Evolutionary conservation across 2,329 filamentous ascomycete species (phyloP).

Genomic region (Stemphylium lycopersici): DNA sequence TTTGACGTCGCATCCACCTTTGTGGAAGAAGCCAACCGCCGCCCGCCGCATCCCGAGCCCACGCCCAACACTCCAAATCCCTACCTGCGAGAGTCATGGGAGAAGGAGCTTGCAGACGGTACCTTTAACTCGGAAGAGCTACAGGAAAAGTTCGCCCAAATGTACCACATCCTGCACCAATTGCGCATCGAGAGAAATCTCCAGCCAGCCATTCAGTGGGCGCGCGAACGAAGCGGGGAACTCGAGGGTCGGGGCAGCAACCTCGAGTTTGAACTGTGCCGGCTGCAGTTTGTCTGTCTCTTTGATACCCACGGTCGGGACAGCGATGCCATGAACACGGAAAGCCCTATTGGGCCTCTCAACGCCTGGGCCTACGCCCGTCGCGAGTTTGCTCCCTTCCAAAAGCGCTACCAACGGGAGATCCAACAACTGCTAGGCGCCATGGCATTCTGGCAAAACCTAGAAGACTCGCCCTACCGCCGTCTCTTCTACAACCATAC

Average conservation of each 20-base stretch:
- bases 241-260: constrained; percentile 87
- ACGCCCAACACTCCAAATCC: constrained; percentile 45
- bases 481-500: constrained; percentile 74
- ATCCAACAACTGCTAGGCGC: constrained; percentile 82
- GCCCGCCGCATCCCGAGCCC: constrained; percentile 51
- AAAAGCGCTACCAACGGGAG: constrained; percentile 75
- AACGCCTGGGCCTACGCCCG: constrained; percentile 79
- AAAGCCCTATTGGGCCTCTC: constrained; percentile 54
- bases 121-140: constrained; percentile 69
- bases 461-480: constrained; percentile 78
- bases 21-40: constrained; percentile 69
- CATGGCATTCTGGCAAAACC: constrained; percentile 78
- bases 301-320: constrained; percentile 56
- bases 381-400: constrained; percentile 75
- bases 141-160: constrained; percentile 81
- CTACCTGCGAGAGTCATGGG: constrained; percentile 42
- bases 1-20: constrained; percentile 89
- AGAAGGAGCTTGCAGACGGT: constrained; percentile 58
- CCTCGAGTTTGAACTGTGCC: constrained; percentile 91
- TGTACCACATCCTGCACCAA: constrained; percentile 87
- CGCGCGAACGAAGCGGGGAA: constrained; percentile 69
- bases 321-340: constrained; percentile 59
- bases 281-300: constrained; percentile 87
- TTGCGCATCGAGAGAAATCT: constrained; percentile 75
- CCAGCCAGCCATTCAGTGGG: constrained; percentile 85